Percentiles rank a stretch among this genome's conserved stretches.
Conservation (phyloP, 129 eudicot species). For the Glebionis coronaria region DNA sequence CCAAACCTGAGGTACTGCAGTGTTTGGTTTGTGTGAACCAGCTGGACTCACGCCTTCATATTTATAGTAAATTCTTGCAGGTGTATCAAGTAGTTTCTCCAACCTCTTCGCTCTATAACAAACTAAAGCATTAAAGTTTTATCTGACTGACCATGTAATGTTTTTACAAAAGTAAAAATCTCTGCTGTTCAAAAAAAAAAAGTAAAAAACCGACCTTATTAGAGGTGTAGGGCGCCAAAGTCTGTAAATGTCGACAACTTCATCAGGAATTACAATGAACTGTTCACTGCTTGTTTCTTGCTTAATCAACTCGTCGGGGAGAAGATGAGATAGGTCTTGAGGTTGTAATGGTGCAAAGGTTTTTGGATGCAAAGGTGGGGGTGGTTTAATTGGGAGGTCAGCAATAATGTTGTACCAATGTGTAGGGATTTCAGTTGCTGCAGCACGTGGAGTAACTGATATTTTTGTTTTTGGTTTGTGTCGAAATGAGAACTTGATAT, state of each 20-base stretch:
- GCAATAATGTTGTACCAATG: slow-evolving; percentile 88
- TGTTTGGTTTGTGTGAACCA: slow-evolving; percentile 94
- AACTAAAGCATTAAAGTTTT: slow-evolving; percentile 27
- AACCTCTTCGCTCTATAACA: slow-evolving; percentile 84
- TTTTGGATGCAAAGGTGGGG: slow-evolving; percentile 75
- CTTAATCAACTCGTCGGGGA: slow-evolving; percentile 77
- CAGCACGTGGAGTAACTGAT: slow-evolving; percentile 15
- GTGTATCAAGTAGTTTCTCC: slow-evolving; percentile 90
- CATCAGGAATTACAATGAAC: slow-evolving; percentile 74
- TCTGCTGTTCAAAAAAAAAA: too few relatives aligned
- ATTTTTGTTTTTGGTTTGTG: slow-evolving; percentile 29
- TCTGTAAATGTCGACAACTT: slow-evolving; percentile 69
- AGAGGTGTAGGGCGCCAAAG: slow-evolving; percentile 99
- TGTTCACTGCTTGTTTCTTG: slow-evolving; percentile 64
- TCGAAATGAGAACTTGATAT: slow-evolving; percentile 37
- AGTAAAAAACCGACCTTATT: slow-evolving; percentile 57
- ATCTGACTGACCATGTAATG: background rate
- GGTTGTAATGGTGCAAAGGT: slow-evolving; percentile 72
- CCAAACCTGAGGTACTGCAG: slow-evolving; percentile 95
- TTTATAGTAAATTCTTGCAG: slow-evolving; percentile 92
- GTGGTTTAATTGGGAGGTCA: slow-evolving; percentile 89
- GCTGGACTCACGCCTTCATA: slow-evolving; percentile 99
- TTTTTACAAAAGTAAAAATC: slow-evolving; percentile 14
- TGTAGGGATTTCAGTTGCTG: slow-evolving; percentile 52
- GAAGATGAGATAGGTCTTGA: slow-evolving; percentile 74